Percentiles rank a stretch among this genome's conserved stretches.
phyloP scores from a whole-genome alignment of 2,329 filamentous ascomycete species.

The Claviceps sp. region DNA sequence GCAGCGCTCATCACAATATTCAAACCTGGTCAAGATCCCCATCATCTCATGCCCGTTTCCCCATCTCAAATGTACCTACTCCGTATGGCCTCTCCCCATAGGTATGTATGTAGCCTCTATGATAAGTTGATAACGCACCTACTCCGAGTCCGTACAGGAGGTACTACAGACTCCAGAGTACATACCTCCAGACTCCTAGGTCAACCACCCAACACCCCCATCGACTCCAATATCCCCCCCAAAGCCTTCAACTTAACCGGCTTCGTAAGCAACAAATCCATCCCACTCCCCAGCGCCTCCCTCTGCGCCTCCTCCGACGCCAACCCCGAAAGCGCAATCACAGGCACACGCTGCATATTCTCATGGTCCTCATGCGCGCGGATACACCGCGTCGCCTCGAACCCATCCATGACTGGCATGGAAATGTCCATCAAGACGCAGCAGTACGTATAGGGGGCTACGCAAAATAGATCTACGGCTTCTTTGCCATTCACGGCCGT shows the following conservation, averaged over 20 bases:
- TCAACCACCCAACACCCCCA: not conserved
- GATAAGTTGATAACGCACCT: too few species aligned
- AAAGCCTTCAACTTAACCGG: constrained; percentile 30
- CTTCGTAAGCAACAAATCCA: constrained; percentile 39
- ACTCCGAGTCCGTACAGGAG: too few species aligned
- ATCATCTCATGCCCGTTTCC: too few species aligned
- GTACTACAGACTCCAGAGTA: too few species aligned
- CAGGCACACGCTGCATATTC: constrained; percentile 25
- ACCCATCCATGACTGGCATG: constrained; percentile 40
- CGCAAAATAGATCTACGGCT: constrained; percentile 13
- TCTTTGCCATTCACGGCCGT: constrained; percentile 16
- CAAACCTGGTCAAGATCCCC: too few species aligned
- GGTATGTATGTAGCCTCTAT: too few species aligned
- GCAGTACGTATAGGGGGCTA: constrained; percentile 7
- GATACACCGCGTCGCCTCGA: constrained; percentile 32
- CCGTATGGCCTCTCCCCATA: too few species aligned
- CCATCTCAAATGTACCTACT: too few species aligned
- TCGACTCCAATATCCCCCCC: constrained; percentile 1
- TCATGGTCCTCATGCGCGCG: constrained; percentile 32
- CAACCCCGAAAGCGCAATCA: constrained; percentile 37
- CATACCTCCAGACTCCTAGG: not conserved
- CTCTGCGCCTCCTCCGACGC: constrained; percentile 32
- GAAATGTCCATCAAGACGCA: constrained; percentile 31
- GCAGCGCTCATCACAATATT: too few species aligned
- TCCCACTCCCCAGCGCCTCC: constrained; percentile 35